Conservation (phyloP, 768 basidiomycete genomes). For the Serendipita sp. region DNA sequence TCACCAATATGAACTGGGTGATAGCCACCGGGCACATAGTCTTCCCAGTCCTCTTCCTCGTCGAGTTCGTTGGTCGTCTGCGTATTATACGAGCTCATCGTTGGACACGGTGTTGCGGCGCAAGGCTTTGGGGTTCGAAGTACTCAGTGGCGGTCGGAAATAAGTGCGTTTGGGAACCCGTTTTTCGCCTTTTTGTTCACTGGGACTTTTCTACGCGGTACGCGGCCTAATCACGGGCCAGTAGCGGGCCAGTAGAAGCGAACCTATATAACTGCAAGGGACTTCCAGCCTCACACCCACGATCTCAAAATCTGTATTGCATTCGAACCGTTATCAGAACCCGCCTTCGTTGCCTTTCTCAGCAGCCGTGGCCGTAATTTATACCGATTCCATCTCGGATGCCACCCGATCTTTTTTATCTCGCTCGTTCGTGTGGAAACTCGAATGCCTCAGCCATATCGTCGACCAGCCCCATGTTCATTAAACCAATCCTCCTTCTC, state of each 20-base stretch:
- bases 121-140: neutral
- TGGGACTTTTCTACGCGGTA: no score
- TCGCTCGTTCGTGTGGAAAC: neutral
- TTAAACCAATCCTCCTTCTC: conserved; percentile 47
- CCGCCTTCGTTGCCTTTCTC: no score
- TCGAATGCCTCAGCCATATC: conserved; percentile 1
- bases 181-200: no score
- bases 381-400: neutral
- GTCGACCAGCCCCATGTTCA: neutral
- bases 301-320: neutral
- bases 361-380: no score
- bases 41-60: conserved; percentile 88
- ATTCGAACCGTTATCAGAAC: neutral
- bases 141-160: no score
- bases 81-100: neutral
- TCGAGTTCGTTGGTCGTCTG: conserved; percentile 14
- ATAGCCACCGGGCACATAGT: conserved; percentile 65
- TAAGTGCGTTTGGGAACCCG: no score
- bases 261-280: neutral
- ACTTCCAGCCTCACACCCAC: no score
- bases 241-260: neutral
- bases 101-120: neutral
- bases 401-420: neutral
- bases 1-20: conserved; percentile 69
- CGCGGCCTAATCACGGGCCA: no score